These are phyloP conservation scores for Ambrosiella beaveri DNA, from an alignment of 2,329 filamentous ascomycete genomes.

Conservation along the genomic window DNA sequence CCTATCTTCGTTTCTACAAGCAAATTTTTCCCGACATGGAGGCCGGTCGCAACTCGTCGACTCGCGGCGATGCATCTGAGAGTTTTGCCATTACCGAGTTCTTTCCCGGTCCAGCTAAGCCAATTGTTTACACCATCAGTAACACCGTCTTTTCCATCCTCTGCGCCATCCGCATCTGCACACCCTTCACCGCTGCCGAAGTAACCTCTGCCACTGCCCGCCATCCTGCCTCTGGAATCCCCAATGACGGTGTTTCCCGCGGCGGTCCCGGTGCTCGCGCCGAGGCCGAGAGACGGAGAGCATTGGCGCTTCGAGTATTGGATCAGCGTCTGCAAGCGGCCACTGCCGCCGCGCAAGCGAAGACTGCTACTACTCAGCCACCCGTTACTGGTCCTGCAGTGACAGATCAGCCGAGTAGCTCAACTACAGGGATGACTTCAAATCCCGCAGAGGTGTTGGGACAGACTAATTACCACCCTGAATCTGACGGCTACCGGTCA, in stretches of 20 bases:
- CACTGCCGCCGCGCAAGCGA: constrained; percentile 30
- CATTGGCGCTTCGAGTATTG: constrained; percentile 74
- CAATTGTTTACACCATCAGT: constrained; percentile 55
- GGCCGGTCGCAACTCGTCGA: constrained; percentile 32
- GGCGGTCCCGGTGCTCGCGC: constrained; percentile 56
- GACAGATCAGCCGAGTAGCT: constrained; percentile 37
- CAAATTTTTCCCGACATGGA: constrained; percentile 51
- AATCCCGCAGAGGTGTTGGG: constrained; percentile 41
- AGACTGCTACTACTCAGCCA: constrained; percentile 22
- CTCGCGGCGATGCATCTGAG: constrained; percentile 79
- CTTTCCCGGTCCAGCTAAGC: constrained; percentile 73
- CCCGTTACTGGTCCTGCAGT: constrained; percentile 32
- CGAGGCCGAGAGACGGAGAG: constrained; percentile 78
- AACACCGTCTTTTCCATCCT: constrained; percentile 58
- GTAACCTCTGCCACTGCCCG: constrained; percentile 58
- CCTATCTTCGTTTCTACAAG: constrained; percentile 93
- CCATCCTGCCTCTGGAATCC: constrained; percentile 29
- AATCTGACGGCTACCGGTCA: constrained; percentile 18
- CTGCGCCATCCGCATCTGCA: constrained; percentile 61
- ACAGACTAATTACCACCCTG: constrained; percentile 53
- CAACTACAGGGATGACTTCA: constrained; percentile 41
- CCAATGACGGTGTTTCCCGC: constrained; percentile 38
- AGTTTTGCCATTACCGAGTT: constrained; percentile 93
- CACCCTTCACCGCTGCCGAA: constrained; percentile 69
- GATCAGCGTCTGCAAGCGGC: constrained; percentile 87